A percentile compares a stretch with the other conserved stretches of the same genome.
Conservation (phyloP, 257 asterid genomes). For the Echites panduratus region DNA sequence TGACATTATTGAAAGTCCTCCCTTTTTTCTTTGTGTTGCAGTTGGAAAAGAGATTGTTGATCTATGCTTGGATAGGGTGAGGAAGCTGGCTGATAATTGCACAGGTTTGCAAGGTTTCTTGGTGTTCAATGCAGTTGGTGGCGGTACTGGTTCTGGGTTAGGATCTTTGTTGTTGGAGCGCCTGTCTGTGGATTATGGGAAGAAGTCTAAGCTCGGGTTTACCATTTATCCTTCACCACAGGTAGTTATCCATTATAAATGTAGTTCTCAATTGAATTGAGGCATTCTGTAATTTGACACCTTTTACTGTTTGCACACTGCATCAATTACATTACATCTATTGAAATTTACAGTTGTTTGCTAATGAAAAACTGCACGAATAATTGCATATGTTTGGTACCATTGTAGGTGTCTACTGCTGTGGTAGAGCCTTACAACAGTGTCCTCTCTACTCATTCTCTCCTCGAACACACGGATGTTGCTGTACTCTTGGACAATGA, state of each 20-base stretch:
- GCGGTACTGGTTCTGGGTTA: constrained; percentile 92
- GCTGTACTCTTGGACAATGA: constrained; percentile 80
- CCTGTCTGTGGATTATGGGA: constrained; percentile 79
- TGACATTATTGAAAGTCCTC: neutral
- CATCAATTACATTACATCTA: neutral
- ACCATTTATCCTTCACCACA: constrained; percentile 91
- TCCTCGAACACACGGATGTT: constrained; percentile 87
- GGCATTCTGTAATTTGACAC: neutral
- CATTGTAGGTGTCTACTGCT: constrained; percentile 80
- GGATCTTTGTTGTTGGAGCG: constrained; percentile 87
- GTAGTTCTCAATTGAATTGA: neutral
- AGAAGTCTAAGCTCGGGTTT: constrained; percentile 86
- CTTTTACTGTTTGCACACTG: neutral
- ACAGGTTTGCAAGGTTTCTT: constrained; percentile 89
- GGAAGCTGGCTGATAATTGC: constrained; percentile 93
- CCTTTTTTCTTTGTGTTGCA: constrained; percentile 21
- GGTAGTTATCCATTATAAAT: constrained; percentile 18
- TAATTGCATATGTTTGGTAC: constrained; percentile 12
- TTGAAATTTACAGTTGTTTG: neutral
- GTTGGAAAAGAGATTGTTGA: constrained; percentile 88
- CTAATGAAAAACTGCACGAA: neutral
- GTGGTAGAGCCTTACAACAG: constrained; percentile 98
- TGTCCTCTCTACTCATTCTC: constrained; percentile 85
- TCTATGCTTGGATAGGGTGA: constrained; percentile 74
- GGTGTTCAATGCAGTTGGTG: constrained; percentile 87